Conservation (phyloP, 495 filamentous ascomycete genomes). For the Penicillium maclennaniae region DNA sequence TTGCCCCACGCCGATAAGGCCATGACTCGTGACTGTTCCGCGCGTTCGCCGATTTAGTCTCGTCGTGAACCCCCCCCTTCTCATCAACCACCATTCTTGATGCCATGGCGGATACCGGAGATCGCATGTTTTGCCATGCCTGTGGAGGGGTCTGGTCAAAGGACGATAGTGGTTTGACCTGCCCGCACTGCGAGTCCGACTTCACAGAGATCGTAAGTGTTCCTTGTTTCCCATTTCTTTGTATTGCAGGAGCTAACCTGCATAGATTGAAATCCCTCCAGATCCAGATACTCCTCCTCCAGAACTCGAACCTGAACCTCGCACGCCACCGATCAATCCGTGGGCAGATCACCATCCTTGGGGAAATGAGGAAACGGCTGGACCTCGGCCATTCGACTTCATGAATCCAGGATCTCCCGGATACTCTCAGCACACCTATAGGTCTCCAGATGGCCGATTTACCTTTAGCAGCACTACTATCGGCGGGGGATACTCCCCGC, state of each 20-base stretch:
- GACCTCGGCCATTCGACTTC: conserved; percentile 26
- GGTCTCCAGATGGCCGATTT: conserved; percentile 44
- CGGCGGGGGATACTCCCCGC: conserved; percentile 22
- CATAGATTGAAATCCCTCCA: conserved; percentile 37
- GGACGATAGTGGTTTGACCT: conserved; percentile 61
- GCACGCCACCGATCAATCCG: conserved; percentile 19
- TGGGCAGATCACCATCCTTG: conserved; percentile 39
- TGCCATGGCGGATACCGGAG: conserved; percentile 28
- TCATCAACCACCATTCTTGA: neutral
- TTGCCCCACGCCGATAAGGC: conserved; percentile 18
- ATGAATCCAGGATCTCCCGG: conserved; percentile 39
- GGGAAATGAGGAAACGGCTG: conserved; percentile 35
- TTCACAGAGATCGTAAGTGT: conserved; percentile 70
- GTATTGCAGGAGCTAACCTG: conserved; percentile 19
- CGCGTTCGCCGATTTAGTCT: conserved; percentile 8
- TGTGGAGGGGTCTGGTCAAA: conserved; percentile 78
- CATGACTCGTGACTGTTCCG: conserved; percentile 21
- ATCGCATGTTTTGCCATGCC: conserved; percentile 77
- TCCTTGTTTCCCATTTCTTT: conserved; percentile 30
- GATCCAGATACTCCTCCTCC: conserved; percentile 21
- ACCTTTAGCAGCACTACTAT: conserved; percentile 36
- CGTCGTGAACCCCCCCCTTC: neutral
- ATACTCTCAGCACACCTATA: conserved; percentile 41
- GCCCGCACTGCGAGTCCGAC: conserved; percentile 74
- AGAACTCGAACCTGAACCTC: conserved; percentile 17